These are phyloP conservation scores for Fraxinus nigra DNA, from an alignment of 305 asterid genomes.

Conservation along the genomic window DNA sequence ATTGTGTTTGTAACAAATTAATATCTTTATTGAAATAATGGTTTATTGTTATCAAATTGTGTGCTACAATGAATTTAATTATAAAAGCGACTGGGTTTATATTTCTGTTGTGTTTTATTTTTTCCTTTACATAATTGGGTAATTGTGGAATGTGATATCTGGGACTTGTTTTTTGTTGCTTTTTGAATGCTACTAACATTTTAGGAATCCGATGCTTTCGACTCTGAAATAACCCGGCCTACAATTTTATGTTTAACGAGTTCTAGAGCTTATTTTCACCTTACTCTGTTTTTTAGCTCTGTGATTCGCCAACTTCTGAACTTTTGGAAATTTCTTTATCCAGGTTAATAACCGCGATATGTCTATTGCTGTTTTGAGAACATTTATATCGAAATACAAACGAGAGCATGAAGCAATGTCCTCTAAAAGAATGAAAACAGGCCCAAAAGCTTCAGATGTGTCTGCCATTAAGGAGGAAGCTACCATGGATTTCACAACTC, in stretches of 20 bases:
- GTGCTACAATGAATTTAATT: conserved; percentile 6
- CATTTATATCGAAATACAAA: conserved; percentile 59
- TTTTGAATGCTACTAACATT: conserved; percentile 12
- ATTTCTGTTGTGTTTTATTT: neutral
- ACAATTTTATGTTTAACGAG: neutral
- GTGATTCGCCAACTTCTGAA: conserved; percentile 18
- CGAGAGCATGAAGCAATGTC: conserved; percentile 65
- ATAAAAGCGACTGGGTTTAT: neutral
- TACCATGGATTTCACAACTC: conserved; percentile 26
- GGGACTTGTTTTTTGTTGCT: neutral
- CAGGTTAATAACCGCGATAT: conserved; percentile 97
- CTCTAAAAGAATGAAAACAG: conserved; percentile 47
- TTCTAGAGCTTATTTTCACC: conserved; percentile 12
- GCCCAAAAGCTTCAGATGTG: conserved; percentile 41
- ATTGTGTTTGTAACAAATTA: neutral
- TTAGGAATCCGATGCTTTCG: neutral
- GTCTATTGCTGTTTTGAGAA: conserved; percentile 93
- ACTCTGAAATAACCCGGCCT: neutral
- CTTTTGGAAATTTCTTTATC: conserved; percentile 21
- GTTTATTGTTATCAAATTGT: neutral
- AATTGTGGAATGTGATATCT: neutral
- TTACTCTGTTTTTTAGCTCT: neutral
- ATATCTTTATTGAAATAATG: neutral
- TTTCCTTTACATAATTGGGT: neutral
- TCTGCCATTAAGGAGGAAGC: conserved; percentile 31